Percentiles rank a stretch among this genome's conserved stretches.
Conservation (phyloP, 2,329 filamentous ascomycete species). For the Fusarium temperatum region DNA sequence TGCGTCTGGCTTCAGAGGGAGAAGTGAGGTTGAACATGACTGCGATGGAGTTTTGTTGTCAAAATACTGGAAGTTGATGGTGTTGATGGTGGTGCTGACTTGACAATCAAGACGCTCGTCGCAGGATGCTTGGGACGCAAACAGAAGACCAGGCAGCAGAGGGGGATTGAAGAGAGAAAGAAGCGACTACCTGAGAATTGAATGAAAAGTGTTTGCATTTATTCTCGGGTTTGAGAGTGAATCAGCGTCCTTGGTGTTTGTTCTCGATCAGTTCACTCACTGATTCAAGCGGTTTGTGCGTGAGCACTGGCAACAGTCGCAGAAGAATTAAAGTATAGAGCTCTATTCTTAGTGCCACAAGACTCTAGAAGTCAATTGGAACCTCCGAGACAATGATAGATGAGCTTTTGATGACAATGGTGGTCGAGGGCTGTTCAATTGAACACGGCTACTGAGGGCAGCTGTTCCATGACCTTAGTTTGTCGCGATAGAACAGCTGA, state of each 20-base stretch:
- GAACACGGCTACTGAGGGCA: not conserved
- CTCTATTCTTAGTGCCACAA: rapidly evolving
- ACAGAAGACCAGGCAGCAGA: not conserved
- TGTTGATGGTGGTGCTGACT: not conserved
- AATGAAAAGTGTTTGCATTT: not conserved
- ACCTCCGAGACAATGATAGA: not conserved
- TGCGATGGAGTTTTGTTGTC: not conserved
- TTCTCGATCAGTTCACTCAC: not conserved
- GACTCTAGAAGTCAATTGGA: rapidly evolving
- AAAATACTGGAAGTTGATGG: not conserved
- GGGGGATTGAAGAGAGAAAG: not conserved
- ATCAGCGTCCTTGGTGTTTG: not conserved
- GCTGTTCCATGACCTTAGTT: not conserved
- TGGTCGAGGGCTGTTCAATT: not conserved
- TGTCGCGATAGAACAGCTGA: rapidly evolving
- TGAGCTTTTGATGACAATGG: too few species aligned
- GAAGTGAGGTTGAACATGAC: not conserved
- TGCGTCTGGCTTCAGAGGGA: not conserved
- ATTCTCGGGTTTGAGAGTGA: not conserved
- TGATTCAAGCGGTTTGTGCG: not conserved
- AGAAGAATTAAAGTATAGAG: rapidly evolving
- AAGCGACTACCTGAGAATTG: rapidly evolving
- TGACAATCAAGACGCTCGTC: not conserved
- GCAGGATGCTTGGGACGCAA: not conserved
- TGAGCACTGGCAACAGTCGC: not conserved